A percentile compares a stretch with the other conserved stretches of the same genome.
phyloP scores from a whole-genome alignment of 495 filamentous ascomycete genomes.

The Penicillium dipodomyicola region DNA sequence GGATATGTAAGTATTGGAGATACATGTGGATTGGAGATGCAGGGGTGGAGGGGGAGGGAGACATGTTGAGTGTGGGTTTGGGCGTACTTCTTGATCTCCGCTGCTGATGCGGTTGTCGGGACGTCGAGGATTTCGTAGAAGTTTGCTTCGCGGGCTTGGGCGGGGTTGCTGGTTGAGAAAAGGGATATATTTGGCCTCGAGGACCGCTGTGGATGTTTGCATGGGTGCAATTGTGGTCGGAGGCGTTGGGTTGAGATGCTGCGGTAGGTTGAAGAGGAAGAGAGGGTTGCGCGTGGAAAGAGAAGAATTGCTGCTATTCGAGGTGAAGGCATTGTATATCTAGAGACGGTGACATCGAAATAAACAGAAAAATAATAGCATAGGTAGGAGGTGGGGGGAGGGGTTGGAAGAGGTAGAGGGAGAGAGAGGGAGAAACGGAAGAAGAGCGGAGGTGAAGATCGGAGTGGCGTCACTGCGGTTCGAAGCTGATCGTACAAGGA shows the following conservation, averaged over 20 bases:
- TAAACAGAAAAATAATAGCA: neutral
- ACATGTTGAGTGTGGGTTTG: slow-evolving; percentile 1
- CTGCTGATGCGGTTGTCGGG: slow-evolving; percentile 59
- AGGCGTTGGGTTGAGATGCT: slow-evolving; percentile 9
- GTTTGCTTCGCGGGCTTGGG: slow-evolving; percentile 46
- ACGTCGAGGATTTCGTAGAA: slow-evolving; percentile 84
- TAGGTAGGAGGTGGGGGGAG: neutral
- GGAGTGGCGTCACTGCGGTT: slow-evolving; percentile 21
- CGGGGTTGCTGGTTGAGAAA: slow-evolving; percentile 46
- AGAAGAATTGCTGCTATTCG: slow-evolving; percentile 11
- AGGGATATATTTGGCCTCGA: slow-evolving; percentile 2
- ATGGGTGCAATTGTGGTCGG: slow-evolving; percentile 13
- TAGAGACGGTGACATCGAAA: neutral
- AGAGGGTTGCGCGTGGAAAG: neutral
- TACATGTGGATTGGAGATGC: neutral
- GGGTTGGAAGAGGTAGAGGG: slow-evolving; percentile 6
- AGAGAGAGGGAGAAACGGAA: neutral
- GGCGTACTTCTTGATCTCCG: slow-evolving; percentile 82
- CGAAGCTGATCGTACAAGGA: neutral
- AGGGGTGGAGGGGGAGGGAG: slow-evolving; percentile 3
- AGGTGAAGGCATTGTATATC: slow-evolving; percentile 20
- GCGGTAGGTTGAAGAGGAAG: slow-evolving; percentile 4
- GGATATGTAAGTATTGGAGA: neutral
- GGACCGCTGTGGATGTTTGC: slow-evolving; percentile 3
- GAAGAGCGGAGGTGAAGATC: slow-evolving; percentile 16